Percentiles rank a stretch among this genome's conserved stretches.
These are phyloP conservation scores for Eimeria praecox DNA, from an alignment of 169 alveolate genomes.

Conservation along the genomic window DNA sequence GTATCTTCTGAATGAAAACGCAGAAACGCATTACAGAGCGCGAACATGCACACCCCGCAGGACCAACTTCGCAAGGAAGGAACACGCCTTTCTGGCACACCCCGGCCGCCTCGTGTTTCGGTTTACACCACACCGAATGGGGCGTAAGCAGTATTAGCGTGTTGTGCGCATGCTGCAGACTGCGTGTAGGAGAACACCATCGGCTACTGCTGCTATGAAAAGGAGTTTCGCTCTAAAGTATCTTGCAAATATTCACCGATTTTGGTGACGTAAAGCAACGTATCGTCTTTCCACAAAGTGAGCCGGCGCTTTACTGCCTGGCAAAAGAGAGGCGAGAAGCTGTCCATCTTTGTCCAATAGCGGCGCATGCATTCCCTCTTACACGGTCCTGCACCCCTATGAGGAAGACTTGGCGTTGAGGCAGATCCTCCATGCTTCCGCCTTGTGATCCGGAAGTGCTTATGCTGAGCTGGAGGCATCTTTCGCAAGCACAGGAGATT, in stretches of 20 bases:
- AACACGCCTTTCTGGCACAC: background rate
- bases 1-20: constrained; percentile 32
- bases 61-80: background rate
- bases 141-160: background rate
- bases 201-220: background rate
- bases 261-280: constrained; percentile 2
- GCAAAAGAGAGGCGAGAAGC: background rate
- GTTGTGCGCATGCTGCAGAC: background rate
- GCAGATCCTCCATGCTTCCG: background rate
- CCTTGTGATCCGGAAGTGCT: background rate
- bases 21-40: background rate
- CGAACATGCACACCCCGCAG: background rate
- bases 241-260: background rate
- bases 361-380: constrained; percentile 20
- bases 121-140: background rate
- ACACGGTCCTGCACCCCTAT: background rate
- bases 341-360: constrained; percentile 57
- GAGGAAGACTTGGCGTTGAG: background rate
- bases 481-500: background rate
- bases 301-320: constrained; percentile 40
- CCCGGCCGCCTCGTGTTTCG: background rate
- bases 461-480: background rate
- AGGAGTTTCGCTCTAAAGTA: background rate
- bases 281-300: constrained; percentile 8
- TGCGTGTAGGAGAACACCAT: background rate